Percentiles rank a stretch among this genome's conserved stretches.
These are phyloP conservation scores for Fistulinella cinereoalba DNA, from an alignment of 1,284 basidiomycete species.

Conservation along the genomic window DNA sequence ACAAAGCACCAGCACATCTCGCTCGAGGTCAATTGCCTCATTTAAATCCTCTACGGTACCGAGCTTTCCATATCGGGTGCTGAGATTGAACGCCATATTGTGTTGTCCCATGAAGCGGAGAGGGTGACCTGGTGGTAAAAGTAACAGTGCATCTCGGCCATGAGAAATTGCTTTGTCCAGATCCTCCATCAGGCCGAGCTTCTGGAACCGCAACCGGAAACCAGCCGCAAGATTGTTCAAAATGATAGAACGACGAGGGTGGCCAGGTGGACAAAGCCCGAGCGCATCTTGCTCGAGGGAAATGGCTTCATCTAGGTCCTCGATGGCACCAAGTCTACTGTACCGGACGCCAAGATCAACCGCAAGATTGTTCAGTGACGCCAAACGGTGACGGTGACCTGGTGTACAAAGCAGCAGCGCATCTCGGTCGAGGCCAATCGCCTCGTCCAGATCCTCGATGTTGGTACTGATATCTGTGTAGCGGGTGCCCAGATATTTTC, in stretches of 20 bases:
- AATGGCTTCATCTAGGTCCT: neutral
- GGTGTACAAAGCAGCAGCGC: too few species aligned
- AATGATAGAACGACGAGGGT: neutral
- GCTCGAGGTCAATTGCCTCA: neutral
- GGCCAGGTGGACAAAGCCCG: neutral
- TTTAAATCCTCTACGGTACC: neutral
- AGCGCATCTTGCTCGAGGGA: neutral
- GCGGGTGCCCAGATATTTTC: too few species aligned
- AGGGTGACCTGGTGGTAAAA: neutral
- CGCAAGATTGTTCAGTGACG: too few species aligned
- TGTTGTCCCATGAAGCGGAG: neutral
- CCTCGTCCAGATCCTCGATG: too few species aligned
- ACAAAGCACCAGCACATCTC: too few species aligned
- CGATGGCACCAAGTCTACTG: neutral
- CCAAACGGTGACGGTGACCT: too few species aligned
- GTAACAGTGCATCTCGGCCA: neutral
- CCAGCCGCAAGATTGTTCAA: neutral
- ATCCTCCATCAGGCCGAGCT: too few species aligned
- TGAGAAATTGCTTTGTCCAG: constrained; percentile 1
- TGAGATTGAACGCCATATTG: neutral
- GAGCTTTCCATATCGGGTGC: neutral
- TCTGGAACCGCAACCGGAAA: neutral
- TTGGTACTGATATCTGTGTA: too few species aligned
- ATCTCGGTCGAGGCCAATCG: neutral
- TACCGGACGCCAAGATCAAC: too few species aligned